These are phyloP conservation scores for Lolium perenne DNA, from an alignment of 176 grass and related monocot genomes.

Conservation along the genomic window DNA sequence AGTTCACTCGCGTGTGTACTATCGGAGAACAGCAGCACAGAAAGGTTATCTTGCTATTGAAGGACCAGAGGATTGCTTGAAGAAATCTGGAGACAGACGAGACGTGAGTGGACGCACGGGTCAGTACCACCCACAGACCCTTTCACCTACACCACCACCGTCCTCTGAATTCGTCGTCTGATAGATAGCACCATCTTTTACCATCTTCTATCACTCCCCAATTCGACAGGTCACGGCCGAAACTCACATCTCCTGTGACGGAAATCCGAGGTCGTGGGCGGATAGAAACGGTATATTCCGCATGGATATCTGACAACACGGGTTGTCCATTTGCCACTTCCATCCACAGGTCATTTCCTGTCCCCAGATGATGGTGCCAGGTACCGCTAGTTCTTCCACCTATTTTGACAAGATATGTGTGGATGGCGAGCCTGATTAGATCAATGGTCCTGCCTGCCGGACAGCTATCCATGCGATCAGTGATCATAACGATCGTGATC, in stretches of 20 bases:
- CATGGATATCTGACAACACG: background rate
- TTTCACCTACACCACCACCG: background rate
- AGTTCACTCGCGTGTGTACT: too few species aligned
- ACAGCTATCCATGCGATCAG: background rate
- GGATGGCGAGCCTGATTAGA: background rate
- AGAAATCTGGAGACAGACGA: too few species aligned
- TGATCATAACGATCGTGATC: background rate
- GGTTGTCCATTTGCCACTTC: background rate
- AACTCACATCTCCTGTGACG: background rate
- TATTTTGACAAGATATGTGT: background rate
- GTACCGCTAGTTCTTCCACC: background rate
- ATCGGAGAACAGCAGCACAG: too few species aligned
- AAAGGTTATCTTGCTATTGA: too few species aligned
- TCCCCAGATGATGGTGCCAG: background rate
- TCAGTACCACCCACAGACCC: conserved; percentile 8
- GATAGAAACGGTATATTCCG: conserved; percentile 21
- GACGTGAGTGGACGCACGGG: conserved; percentile 23
- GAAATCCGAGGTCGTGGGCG: background rate
- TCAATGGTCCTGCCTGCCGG: background rate
- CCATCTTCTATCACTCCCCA: background rate
- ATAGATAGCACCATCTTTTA: too few species aligned
- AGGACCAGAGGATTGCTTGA: too few species aligned
- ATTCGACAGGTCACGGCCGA: background rate
- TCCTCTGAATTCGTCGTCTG: background rate
- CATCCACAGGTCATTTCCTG: background rate